Evolutionary conservation across 768 basidiomycete species (phyloP).

Genomic region (Leucogyrophana mollusca): DNA sequence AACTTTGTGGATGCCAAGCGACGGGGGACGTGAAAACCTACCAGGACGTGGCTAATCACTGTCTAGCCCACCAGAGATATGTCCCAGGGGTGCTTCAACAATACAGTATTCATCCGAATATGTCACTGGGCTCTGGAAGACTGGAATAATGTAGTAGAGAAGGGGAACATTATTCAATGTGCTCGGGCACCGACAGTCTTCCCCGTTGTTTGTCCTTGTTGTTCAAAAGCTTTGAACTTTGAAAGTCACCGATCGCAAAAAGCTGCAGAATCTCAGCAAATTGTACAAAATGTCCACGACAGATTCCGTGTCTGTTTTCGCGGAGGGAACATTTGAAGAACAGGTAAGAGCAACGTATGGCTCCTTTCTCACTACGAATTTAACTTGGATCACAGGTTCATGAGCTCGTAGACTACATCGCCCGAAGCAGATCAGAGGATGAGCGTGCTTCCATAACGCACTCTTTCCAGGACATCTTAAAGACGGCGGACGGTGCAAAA

Average conservation of each 20-base stretch:
- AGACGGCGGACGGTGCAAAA: conserved; percentile 48
- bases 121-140: no score
- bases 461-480: conserved; percentile 63
- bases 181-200: no score
- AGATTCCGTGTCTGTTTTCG: conserved; percentile 82
- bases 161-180: no score
- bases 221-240: conserved; percentile 6
- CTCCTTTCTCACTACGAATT: background rate
- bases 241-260: conserved; percentile 4
- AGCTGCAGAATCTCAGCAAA: conserved; percentile 9
- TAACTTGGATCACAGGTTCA: conserved; percentile 49
- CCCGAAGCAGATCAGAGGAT: conserved; percentile 64
- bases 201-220: conserved; percentile 20
- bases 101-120: no score
- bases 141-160: no score
- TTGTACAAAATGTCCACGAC: conserved; percentile 54
- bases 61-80: no score
- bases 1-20: no score
- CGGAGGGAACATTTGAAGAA: conserved; percentile 87
- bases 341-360: conserved; percentile 48
- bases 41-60: no score
- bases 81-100: no score
- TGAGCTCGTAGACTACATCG: conserved; percentile 76
- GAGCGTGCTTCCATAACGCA: conserved; percentile 60
- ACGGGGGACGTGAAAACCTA: no score